Percentiles rank a stretch among this genome's conserved stretches.
These are phyloP conservation scores for Candida maesae DNA, from an alignment of 805 yeast species.

Conservation along the genomic window DNA sequence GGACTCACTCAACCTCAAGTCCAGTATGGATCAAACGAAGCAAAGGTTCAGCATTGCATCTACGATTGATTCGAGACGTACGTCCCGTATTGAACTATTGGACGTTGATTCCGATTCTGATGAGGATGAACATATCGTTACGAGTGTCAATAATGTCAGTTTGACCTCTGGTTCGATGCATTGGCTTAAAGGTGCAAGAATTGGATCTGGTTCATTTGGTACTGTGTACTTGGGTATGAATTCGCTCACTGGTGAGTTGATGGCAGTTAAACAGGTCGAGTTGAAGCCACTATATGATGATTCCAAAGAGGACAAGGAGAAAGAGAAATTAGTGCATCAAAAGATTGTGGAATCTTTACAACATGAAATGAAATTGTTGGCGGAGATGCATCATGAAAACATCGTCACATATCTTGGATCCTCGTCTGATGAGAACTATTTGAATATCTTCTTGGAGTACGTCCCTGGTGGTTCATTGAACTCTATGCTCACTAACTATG, in stretches of 20 bases:
- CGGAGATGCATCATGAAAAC: conserved; percentile 82
- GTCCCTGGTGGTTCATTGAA: conserved; percentile 75
- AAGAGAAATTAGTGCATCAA: conserved; percentile 33
- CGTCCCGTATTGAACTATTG: conserved; percentile 27
- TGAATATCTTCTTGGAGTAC: conserved; percentile 79
- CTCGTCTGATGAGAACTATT: conserved; percentile 60
- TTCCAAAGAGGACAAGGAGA: conserved; percentile 19
- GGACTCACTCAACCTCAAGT: conserved; percentile 29
- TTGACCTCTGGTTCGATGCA: conserved; percentile 56
- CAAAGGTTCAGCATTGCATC: conserved; percentile 26
- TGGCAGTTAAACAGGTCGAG: conserved; percentile 96
- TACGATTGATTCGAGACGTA: conserved; percentile 21
- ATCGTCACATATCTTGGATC: conserved; percentile 92
- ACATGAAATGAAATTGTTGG: conserved; percentile 73
- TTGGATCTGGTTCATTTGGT: conserved; percentile 95
- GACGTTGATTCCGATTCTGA: conserved; percentile 24
- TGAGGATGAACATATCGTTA: conserved; percentile 3
- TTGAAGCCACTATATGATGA: conserved; percentile 45
- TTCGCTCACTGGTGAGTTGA: conserved; percentile 86
- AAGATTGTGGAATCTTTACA: conserved; percentile 77
- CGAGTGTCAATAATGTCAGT: conserved; percentile 10
- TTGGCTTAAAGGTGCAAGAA: conserved; percentile 91
- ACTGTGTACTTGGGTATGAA: conserved; percentile 90
- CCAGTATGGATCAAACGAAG: conserved; percentile 29
- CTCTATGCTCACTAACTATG: conserved; percentile 65